A percentile compares a stretch with the other conserved stretches of the same genome.
phyloP scores from a whole-genome alignment of 2,329 filamentous ascomycete genomes.

The Aspergillus versicolor region DNA sequence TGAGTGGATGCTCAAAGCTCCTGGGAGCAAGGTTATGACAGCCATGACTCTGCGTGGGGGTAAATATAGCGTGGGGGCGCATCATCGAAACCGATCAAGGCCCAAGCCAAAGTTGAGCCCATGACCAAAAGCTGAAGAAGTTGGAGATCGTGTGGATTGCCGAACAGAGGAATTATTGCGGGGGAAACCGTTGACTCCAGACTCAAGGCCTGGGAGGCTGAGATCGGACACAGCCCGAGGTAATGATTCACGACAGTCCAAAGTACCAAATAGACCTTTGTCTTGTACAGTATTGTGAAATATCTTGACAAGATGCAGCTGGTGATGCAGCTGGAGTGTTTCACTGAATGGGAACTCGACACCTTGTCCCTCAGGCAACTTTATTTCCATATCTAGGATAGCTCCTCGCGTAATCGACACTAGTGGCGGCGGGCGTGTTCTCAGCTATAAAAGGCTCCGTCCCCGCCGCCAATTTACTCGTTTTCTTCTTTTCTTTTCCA shows the following conservation, averaged over 20 bases:
- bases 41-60: neutral
- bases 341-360: neutral
- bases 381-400: neutral
- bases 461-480: constrained; percentile 46
- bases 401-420: constrained; percentile 10
- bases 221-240: neutral
- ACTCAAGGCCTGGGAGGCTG: neutral
- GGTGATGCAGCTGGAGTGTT: neutral
- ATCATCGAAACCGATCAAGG: neutral
- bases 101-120: neutral
- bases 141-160: neutral
- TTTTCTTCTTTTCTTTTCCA: constrained; percentile 50
- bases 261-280: no score
- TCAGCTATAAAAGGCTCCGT: constrained; percentile 6
- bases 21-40: neutral
- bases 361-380: neutral
- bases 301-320: no score
- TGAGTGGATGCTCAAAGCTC: neutral
- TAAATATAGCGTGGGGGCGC: neutral
- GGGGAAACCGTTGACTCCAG: neutral
- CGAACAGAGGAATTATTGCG: neutral
- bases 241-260: neutral
- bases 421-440: neutral
- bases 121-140: neutral
- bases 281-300: no score